Evolutionary conservation across 768 basidiomycete species (phyloP).

Genomic region (Boletales sp.): DNA sequence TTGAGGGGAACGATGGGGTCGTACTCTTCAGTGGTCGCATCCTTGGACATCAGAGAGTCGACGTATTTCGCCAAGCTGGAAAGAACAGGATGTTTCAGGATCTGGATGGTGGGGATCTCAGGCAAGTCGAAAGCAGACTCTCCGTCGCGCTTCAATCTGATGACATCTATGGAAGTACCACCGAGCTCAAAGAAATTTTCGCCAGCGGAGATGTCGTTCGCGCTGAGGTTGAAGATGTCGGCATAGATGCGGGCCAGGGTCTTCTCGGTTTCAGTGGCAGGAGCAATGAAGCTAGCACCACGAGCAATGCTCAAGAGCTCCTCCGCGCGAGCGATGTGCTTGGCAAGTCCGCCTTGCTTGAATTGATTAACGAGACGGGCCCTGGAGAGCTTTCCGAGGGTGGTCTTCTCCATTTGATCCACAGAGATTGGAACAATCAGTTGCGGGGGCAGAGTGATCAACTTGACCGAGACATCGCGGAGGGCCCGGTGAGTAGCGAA

Average conservation of each 20-base stretch:
- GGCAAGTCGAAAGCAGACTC: slow-evolving; percentile 24
- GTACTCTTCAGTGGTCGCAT: slow-evolving; percentile 25
- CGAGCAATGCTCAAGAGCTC: slow-evolving; percentile 23
- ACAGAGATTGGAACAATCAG: slow-evolving; percentile 37
- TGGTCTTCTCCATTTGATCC: slow-evolving; percentile 38
- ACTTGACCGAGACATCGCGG: slow-evolving; percentile 26
- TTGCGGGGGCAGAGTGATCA: slow-evolving; percentile 35
- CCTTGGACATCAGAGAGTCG: slow-evolving; percentile 25
- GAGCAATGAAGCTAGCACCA: slow-evolving; percentile 18
- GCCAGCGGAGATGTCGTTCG: slow-evolving; percentile 22
- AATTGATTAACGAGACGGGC: slow-evolving; percentile 36
- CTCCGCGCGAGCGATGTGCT: slow-evolving; percentile 28
- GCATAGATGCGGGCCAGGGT: slow-evolving; percentile 29
- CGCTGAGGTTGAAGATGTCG: slow-evolving; percentile 28
- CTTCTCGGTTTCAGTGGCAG: slow-evolving; percentile 25
- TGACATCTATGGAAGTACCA: slow-evolving; percentile 39
- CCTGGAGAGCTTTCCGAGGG: slow-evolving; percentile 44
- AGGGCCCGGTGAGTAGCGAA: slow-evolving; percentile 30
- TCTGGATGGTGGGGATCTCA: slow-evolving; percentile 38
- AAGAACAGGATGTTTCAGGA: slow-evolving; percentile 33
- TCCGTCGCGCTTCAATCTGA: slow-evolving; percentile 28
- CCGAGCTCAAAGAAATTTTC: slow-evolving; percentile 42
- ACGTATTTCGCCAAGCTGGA: slow-evolving; percentile 30
- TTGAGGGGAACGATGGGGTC: slow-evolving; percentile 42
- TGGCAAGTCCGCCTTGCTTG: slow-evolving; percentile 32